Base-by-base conservation (phyloP, 2,329 filamentous ascomycete species). In the Mariannaea sp. region DNA sequence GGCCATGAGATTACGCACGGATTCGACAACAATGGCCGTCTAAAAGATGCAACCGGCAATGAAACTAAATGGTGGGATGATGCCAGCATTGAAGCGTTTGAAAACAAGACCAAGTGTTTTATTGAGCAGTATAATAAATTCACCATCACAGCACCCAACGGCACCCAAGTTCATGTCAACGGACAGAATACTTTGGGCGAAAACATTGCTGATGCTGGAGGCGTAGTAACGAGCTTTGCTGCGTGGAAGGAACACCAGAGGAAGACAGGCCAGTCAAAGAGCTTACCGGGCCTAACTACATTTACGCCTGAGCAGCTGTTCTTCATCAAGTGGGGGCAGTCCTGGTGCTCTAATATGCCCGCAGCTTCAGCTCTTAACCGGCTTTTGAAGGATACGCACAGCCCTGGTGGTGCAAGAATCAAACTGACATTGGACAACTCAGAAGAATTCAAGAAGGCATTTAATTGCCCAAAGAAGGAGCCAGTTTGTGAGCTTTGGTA, bases 161-260 rank as follows among this genome's bases (percentile, higher is more conserved):
- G 76, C 1, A 79, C 82, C 56, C 1, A 78, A 4, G 72, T 87
- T 0, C 80, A 85, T 55, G 80, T 89, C 49, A 84, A 87, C 53
- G 87, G 86, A 8, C 74, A 73, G 19, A 73, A 84, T 12, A 89
- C 86, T 0, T 72, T 89, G 2, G 83, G 82, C 16, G 87, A 90
- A 71, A 89, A 89, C 65, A 86, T 90, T 64, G 86, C 86, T 1
- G 87, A 90, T 67, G 83, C 86, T 1, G 86, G 86, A 13, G 87
- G 87, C 12, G 66, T 90, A 0, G 77, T 79, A 7, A 82, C 85
- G 0, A 77, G 85, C 1, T 89, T 82, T 65, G 74, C 79, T 19
- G 85, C 22, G 8, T 24, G 22, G 22, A 24, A 24, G 22, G 8
- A 79, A 57, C 78, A 79, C 9, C 79, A 82, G 26, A 69, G 73